Percentiles rank a stretch among this genome's conserved stretches.
phyloP scores from a whole-genome alignment of 768 basidiomycete species.

The Artomyces pyxidatus region DNA sequence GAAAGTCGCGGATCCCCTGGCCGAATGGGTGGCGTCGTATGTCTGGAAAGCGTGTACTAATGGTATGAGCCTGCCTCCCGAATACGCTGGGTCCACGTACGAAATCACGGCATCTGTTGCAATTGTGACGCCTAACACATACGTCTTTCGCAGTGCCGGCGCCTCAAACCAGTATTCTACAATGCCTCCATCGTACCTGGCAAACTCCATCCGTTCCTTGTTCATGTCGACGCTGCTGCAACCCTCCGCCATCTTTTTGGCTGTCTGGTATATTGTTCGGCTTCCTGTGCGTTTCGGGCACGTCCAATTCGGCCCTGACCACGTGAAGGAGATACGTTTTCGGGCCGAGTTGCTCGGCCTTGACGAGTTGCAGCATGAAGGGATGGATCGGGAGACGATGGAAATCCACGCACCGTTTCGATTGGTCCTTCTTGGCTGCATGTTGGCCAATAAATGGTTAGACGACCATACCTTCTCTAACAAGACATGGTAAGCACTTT shows the following conservation, averaged over 20 bases:
- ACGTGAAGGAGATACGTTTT: constrained; percentile 54
- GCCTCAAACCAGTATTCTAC: constrained; percentile 31
- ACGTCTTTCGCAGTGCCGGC: constrained; percentile 5
- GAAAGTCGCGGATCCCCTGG: constrained; percentile 67
- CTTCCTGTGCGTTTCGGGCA: constrained; percentile 63
- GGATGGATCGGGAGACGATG: constrained; percentile 37
- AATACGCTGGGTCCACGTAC: constrained; percentile 49
- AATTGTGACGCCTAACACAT: neutral
- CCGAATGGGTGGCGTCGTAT: constrained; percentile 72
- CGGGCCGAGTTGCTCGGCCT: constrained; percentile 50
- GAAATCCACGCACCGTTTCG: constrained; percentile 64
- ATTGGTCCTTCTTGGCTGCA: constrained; percentile 69
- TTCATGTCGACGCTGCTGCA: constrained; percentile 74
- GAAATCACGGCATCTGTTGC: constrained; percentile 22
- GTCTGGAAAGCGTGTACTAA: constrained; percentile 80
- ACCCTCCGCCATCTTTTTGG: constrained; percentile 71
- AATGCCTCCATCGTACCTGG: constrained; percentile 45
- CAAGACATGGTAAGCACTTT: constrained; percentile 61
- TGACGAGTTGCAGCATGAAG: constrained; percentile 29
- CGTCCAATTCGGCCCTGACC: constrained; percentile 40
- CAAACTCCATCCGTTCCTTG: constrained; percentile 59
- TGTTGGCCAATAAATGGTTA: constrained; percentile 85
- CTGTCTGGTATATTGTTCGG: constrained; percentile 76
- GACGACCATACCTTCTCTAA: constrained; percentile 87
- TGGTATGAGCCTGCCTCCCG: constrained; percentile 49